phyloP scores from a whole-genome alignment of 495 filamentous ascomycete species.

The Xylaria cubensis region DNA sequence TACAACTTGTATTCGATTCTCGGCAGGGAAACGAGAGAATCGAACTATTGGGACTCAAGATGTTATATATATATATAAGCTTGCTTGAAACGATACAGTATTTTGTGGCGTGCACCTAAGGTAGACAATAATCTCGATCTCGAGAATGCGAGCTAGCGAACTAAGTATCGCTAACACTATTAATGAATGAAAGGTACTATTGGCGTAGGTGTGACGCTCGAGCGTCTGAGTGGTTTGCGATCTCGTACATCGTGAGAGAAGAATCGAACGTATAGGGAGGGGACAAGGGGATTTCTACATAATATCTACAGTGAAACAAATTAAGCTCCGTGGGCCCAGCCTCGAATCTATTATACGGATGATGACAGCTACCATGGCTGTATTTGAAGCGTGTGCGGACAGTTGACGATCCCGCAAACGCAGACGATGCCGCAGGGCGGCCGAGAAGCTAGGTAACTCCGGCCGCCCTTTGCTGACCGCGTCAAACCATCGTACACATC shows the following conservation, averaged over 20 bases:
- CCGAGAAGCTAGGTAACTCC: constrained; percentile 3
- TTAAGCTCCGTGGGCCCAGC: neutral
- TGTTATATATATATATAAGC: neutral
- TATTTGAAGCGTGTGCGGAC: neutral
- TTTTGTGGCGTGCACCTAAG: neutral
- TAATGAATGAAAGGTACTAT: neutral
- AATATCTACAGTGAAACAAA: neutral
- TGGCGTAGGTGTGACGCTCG: neutral
- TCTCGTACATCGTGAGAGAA: neutral
- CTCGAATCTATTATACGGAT: neutral
- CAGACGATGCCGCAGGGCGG: neutral
- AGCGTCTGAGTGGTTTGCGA: neutral
- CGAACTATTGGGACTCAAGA: neutral
- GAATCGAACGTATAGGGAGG: neutral
- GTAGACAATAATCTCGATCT: neutral
- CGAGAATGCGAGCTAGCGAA: neutral
- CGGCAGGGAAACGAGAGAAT: neutral
- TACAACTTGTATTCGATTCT: neutral
- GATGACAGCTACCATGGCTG: neutral
- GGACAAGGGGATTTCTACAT: neutral
- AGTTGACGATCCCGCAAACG: constrained; percentile 4
- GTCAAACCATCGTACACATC: neutral
- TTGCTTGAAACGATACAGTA: neutral
- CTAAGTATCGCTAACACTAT: neutral
- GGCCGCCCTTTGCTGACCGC: constrained; percentile 2